Percentiles rank a stretch among this genome's conserved stretches.
Evolutionary conservation across 352 stramenopile species (phyloP).

Genomic region (Globisporangium spiculum): DNA sequence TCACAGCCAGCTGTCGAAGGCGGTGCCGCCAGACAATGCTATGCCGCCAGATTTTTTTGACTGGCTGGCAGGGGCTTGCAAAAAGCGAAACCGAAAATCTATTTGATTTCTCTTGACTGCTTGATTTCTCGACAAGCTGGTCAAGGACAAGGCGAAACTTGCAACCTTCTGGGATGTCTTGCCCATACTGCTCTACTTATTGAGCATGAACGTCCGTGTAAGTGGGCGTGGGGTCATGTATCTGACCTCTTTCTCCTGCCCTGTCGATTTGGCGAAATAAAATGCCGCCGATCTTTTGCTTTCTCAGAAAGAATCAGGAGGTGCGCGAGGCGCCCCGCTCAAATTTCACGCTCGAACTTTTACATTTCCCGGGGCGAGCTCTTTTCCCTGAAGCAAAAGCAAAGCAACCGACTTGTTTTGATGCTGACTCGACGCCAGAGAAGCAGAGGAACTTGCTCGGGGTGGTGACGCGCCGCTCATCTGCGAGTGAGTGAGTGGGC

Average conservation of each 20-base stretch:
- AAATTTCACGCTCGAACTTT: slow-evolving; percentile 4
- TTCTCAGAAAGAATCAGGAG: background rate
- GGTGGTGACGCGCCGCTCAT: background rate
- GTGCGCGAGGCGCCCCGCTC: slow-evolving; percentile 1
- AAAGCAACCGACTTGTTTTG: slow-evolving; percentile 9
- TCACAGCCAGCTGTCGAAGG: background rate
- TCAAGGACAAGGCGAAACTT: background rate
- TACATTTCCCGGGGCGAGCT: background rate
- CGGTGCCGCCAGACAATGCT: background rate
- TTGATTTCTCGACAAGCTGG: slow-evolving; percentile 3
- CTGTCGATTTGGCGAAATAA: slow-evolving; percentile 6
- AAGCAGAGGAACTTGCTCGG: background rate
- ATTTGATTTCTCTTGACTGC: background rate
- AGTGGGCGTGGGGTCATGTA: background rate
- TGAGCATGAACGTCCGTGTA: background rate
- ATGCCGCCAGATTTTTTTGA: background rate
- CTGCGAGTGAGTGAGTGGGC: background rate
- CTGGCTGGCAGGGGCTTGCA: background rate
- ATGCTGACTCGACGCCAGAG: slow-evolving; percentile 7
- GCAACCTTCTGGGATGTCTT: background rate
- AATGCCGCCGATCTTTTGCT: background rate
- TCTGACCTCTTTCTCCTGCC: background rate
- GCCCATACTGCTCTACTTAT: background rate
- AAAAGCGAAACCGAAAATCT: background rate
- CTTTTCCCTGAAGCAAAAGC: background rate